Evolutionary conservation across 768 basidiomycete genomes (phyloP).

Genomic region (Solioccasus polychromus): DNA sequence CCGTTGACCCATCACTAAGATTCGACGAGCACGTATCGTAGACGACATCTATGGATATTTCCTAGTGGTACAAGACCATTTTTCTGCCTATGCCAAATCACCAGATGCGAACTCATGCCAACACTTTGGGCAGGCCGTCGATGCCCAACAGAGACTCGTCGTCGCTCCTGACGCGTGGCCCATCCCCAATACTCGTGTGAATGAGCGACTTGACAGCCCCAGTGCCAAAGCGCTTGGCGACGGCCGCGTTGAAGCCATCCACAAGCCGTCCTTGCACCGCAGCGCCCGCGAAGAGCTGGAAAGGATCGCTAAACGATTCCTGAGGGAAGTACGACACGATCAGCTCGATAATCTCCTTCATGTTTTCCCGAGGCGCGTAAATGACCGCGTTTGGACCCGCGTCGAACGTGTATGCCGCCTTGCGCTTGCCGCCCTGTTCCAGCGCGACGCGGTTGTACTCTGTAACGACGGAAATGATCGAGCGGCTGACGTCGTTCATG

Average conservation of each 20-base stretch:
- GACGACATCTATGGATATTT: no score
- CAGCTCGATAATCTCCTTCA: conserved; percentile 73
- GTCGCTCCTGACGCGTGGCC: conserved; percentile 66
- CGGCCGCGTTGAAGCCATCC: conserved; percentile 73
- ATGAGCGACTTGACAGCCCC: conserved; percentile 89
- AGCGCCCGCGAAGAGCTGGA: conserved; percentile 51
- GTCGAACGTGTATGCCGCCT: conserved; percentile 98
- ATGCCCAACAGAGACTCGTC: conserved; percentile 64
- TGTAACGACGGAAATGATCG: conserved; percentile 87
- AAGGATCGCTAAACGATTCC: conserved; percentile 71
- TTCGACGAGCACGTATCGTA: no score
- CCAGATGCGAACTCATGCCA: conserved; percentile 29
- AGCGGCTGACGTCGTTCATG: conserved; percentile 94
- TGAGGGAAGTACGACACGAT: conserved; percentile 89
- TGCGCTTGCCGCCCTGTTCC: conserved; percentile 52
- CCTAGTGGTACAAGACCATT: no score
- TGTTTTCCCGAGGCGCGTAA: conserved; percentile 76
- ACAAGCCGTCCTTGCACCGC: conserved; percentile 51
- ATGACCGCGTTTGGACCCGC: conserved; percentile 99
- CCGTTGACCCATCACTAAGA: no score
- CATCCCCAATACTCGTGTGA: conserved; percentile 90
- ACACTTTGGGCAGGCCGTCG: conserved; percentile 66
- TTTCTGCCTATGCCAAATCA: no score
- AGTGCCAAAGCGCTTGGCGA: conserved; percentile 67
- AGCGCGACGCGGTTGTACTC: conserved; percentile 87